Evolutionary conservation across 1,139 yeast species (phyloP), one percentile per base, ranked within the genome.

Genomic region (Scheffersomyces cryptocercus): DNA sequence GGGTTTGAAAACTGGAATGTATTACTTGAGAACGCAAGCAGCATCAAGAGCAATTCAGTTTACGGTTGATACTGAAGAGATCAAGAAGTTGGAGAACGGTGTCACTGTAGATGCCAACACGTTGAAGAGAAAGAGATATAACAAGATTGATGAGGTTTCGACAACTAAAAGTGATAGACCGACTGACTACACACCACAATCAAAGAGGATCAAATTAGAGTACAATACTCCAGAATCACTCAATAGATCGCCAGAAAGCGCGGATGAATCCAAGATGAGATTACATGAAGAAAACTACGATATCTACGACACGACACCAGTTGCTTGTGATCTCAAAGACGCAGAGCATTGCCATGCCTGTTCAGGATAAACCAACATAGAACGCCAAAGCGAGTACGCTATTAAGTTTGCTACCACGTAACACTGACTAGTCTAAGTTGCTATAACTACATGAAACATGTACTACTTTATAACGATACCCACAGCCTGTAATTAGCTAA

Each of bases 1-100:
- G 73, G 99, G 98, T 37, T 79, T 93, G 62, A 93, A 93, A 77
- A 93, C 99, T 4, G 99, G 99, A 49, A 91, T 93, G 96, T 93
- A 93, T 75, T 93, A 93, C 68, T 73, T 93, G 63, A 81, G 98
- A 64, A 91, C 98, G 5, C 95, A 87, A 73, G 97, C 97, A 30
- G 97, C 98, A 3, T 78, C 96, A 28, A 84, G 93, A 41, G 96
- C 98, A 29, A 91, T 91, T 55, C 95, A 90, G 69, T 91, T 89
- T 62, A 91, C 97, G 8, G 82, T 91, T 38, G 95, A 88, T 60
- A 37, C 41, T 1, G 46, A 49, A 2, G 56, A 55, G n/a, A 53
- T 56, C 1, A 42, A 43, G 44, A 77, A 77, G 2, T 14, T 31
- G 11, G 26, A 20, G 7, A 20, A 20, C 7, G 44, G 46, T 2